Evolutionary conservation across 805 yeast species (phyloP).

Genomic region (Komagataella pastoris): DNA sequence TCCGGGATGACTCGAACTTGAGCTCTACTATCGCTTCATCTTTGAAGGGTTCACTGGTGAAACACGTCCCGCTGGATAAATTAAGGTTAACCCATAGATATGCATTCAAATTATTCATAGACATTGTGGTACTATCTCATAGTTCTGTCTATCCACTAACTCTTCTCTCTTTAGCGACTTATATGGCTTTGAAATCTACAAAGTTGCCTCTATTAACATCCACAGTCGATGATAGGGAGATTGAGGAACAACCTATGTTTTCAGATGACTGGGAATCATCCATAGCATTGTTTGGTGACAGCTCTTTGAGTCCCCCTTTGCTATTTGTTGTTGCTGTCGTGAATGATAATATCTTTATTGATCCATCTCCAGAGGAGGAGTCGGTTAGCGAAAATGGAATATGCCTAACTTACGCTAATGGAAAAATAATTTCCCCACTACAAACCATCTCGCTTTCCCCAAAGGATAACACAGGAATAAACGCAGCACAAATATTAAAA

Average conservation of each 20-base stretch:
- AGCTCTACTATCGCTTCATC: conserved; percentile 51
- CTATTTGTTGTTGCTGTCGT: conserved; percentile 65
- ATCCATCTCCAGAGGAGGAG: conserved; percentile 84
- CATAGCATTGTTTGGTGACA: conserved; percentile 26
- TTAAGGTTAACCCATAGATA: conserved; percentile 61
- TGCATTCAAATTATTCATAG: conserved; percentile 66
- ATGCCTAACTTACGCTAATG: conserved; percentile 56
- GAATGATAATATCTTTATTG: conserved; percentile 57
- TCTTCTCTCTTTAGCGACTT: conserved; percentile 65
- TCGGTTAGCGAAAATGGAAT: conserved; percentile 80
- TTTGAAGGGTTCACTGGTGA: conserved; percentile 37
- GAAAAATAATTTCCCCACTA: conserved; percentile 61
- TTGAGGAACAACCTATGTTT: conserved; percentile 84
- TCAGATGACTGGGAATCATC: conserved; percentile 76
- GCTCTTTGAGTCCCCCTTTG: conserved; percentile 44
- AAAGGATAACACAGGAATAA: conserved; percentile 42
- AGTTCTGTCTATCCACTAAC: conserved; percentile 27
- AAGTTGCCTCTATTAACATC: conserved; percentile 61
- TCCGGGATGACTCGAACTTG: conserved; percentile 66
- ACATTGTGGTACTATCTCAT: conserved; percentile 65
- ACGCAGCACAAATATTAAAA: conserved; percentile 29
- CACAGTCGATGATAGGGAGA: conserved; percentile 46
- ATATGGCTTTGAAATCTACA: conserved; percentile 71
- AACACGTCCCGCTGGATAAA: conserved; percentile 35
- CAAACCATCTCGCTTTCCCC: conserved; percentile 47